phyloP scores from a whole-genome alignment of 2,329 filamentous ascomycete genomes.

The Calonectria multiphialidica region DNA sequence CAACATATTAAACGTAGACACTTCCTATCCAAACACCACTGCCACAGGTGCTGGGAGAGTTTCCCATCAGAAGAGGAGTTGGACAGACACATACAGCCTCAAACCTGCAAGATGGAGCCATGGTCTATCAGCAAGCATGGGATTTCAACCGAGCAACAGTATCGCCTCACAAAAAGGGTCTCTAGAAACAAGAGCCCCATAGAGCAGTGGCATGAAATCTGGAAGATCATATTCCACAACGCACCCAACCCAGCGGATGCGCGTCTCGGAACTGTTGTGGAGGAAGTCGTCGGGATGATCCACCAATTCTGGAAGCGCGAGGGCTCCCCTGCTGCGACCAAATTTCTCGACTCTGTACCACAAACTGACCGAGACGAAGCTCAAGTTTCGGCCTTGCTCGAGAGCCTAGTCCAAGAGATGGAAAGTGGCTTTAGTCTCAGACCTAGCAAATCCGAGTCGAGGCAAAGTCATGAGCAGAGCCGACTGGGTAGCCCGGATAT shows the following conservation, averaged over 20 bases:
- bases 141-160: background rate
- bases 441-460: background rate
- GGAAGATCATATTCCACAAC: background rate
- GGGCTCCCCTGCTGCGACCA: background rate
- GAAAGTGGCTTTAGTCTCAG: background rate
- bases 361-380: background rate
- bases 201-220: background rate
- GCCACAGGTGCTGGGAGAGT: background rate
- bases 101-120: background rate
- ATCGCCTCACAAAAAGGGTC: background rate
- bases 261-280: background rate
- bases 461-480: background rate
- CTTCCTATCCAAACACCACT: background rate
- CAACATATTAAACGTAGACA: background rate
- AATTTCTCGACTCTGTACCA: background rate
- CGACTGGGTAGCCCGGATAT: background rate
- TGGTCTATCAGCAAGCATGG: background rate
- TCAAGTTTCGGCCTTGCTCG: background rate
- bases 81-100: background rate
- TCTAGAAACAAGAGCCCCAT: background rate
- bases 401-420: background rate
- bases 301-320: background rate
- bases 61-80: background rate
- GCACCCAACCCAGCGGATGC: background rate
- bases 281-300: background rate